Evolutionary conservation across 176 grass and related monocot genomes (phyloP).

Genomic region (Secale cereale): DNA sequence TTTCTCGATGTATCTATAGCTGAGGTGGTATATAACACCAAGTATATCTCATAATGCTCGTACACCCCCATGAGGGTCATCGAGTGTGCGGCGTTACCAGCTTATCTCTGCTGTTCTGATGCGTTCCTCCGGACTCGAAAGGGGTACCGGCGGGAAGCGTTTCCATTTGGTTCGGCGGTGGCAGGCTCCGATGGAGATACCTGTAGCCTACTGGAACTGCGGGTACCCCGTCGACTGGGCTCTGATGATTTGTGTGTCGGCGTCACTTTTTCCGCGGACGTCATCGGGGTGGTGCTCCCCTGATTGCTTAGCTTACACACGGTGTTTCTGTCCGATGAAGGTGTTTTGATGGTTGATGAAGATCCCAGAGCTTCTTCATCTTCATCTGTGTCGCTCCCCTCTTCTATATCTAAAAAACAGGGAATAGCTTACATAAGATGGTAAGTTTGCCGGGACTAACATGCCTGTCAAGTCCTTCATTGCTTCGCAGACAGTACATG

Average conservation of each 20-base stretch:
- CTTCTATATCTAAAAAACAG: constrained; percentile 20
- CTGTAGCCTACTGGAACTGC: background rate
- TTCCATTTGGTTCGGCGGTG: background rate
- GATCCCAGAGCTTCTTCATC: constrained; percentile 15
- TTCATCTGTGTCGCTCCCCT: background rate
- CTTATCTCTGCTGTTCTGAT: background rate
- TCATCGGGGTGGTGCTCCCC: background rate
- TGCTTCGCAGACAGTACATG: background rate
- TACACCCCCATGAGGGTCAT: background rate
- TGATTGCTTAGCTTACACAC: background rate
- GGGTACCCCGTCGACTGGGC: background rate
- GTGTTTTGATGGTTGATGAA: background rate
- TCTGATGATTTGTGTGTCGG: background rate
- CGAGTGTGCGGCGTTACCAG: background rate
- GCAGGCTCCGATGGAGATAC: background rate
- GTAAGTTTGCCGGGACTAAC: background rate
- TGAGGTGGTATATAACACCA: background rate
- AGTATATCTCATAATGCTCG: background rate
- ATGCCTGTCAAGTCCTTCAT: background rate
- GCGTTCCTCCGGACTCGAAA: background rate
- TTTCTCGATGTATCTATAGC: background rate
- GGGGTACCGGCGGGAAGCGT: background rate
- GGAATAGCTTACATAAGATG: background rate
- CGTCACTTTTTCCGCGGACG: background rate
- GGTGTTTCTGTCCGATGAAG: too few relatives aligned